Percentiles rank a stretch among this genome's conserved stretches.
Conservation (phyloP, 768 basidiomycete genomes). For the Lactarius hatsudake region DNA sequence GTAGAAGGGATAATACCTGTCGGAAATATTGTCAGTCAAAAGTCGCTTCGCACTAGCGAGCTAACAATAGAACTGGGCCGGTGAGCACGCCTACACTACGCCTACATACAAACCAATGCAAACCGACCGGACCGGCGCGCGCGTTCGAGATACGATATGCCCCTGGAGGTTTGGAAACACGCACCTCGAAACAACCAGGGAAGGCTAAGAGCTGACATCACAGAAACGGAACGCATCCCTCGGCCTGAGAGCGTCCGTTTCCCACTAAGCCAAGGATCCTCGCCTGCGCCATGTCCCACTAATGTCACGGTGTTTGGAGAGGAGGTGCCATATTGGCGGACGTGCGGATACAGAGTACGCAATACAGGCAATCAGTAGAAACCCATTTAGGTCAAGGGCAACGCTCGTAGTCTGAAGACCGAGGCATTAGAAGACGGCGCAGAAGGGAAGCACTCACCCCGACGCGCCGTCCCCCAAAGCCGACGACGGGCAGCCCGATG, state of each 20-base stretch:
- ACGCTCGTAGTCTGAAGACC: too few relatives aligned
- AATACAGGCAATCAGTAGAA: too few relatives aligned
- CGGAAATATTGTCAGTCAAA: background rate
- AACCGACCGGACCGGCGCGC: background rate
- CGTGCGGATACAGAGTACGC: background rate
- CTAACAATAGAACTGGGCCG: too few relatives aligned
- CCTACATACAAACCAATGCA: too few relatives aligned
- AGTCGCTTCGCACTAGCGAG: too few relatives aligned
- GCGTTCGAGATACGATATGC: background rate
- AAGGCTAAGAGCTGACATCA: background rate
- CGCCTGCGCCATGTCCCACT: too few relatives aligned
- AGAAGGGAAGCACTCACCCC: background rate
- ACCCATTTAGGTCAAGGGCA: background rate
- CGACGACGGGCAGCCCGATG: background rate
- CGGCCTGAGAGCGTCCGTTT: constrained; percentile 7
- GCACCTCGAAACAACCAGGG: background rate
- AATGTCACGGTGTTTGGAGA: background rate
- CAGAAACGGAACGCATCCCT: constrained; percentile 5
- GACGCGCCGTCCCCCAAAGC: background rate
- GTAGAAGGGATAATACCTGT: background rate
- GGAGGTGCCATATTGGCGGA: background rate
- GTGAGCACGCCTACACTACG: too few relatives aligned
- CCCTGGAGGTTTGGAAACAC: background rate
- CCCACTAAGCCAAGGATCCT: background rate
- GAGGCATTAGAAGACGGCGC: background rate